A percentile compares a stretch with the other conserved stretches of the same genome.
These are phyloP conservation scores for Cucurbita argyrosperma DNA, from an alignment of 306 rosid species.

Conservation along the genomic window DNA sequence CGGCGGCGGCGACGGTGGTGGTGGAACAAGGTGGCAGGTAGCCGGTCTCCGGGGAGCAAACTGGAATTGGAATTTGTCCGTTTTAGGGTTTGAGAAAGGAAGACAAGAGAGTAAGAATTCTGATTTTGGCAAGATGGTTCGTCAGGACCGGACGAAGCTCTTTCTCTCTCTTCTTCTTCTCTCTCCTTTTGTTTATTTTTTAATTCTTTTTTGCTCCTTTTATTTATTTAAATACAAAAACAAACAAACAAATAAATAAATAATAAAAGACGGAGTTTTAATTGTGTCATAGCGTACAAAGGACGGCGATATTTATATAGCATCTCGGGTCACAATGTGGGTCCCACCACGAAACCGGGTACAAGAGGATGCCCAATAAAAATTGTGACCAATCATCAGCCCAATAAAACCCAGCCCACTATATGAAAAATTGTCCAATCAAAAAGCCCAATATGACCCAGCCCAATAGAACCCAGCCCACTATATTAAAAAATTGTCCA, in stretches of 20 bases:
- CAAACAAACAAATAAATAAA: background rate
- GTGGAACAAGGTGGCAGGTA: background rate
- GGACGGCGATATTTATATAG: slow-evolving; percentile 5
- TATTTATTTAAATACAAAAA: background rate
- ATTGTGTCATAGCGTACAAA: background rate
- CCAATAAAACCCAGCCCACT: no score
- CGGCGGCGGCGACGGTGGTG: background rate
- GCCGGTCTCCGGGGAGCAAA: background rate
- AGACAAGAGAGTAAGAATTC: background rate
- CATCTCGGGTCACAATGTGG: background rate
- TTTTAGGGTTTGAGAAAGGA: slow-evolving; percentile 1
- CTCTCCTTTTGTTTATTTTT: background rate
- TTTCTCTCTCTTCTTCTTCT: background rate
- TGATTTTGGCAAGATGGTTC: background rate
- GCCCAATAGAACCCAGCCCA: no score
- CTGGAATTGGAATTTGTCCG: slow-evolving; percentile 1
- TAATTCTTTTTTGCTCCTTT: background rate
- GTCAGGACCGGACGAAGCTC: slow-evolving; percentile 1
- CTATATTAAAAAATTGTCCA: no score
- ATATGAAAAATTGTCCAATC: no score
- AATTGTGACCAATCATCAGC: no score
- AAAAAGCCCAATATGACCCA: no score
- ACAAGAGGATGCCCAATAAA: no score
- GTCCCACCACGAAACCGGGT: background rate
- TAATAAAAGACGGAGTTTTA: slow-evolving; percentile 2